Base-by-base conservation (phyloP, 192 early-diverging fungal genomes). In the Spizellomyces sp. region DNA sequence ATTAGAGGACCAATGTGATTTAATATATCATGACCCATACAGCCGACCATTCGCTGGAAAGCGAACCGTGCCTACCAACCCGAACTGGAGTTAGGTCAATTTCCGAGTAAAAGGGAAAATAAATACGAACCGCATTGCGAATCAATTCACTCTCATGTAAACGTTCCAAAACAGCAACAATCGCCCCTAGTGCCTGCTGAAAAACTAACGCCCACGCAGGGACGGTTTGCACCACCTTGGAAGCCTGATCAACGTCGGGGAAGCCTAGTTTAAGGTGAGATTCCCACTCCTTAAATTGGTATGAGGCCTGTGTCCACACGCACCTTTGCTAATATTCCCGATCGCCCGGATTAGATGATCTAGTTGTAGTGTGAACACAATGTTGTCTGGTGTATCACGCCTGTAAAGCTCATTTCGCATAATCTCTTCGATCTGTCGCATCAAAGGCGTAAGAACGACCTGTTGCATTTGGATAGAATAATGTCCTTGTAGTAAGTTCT, bases 11-110 rank as follows among this genome's bases (percentile, higher is more conserved):
- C 90, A 57, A 97, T 66, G 63, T 90, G 95, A 14, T 91, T 90
- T 47, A 97, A 79, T 10, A 93, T 84, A 66, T 93, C 92, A 9
- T 82, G 78, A 42, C 95, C 96, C 42, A 98, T 84, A 48, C 93
- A 90, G 65, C 89, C 91, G 55, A 96, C 90, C 82, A 96, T 82
- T 41, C 95, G 85, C 71, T 94, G 91, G 73, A 95, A 91, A n/a
- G 93, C 80, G 66, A 75, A 80, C 15, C 79, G 79, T 2, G 79
- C 64, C 79, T 80, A 14, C 27, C 21, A 48, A 17, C 43, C 57
- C 10, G 63, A 75, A 36, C 27, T 36, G 27, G 27, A 36, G 27
- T 36, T 36, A 36, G 27, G 27, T 36, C 27, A 36, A 36, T 36
- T 36, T 36, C 27, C 27, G 27, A 36, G 27, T 36, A 36, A 36